These are phyloP conservation scores for Lizanozyma gosingica DNA, from an alignment of 1,139 yeast species.

Conservation along the genomic window DNA sequence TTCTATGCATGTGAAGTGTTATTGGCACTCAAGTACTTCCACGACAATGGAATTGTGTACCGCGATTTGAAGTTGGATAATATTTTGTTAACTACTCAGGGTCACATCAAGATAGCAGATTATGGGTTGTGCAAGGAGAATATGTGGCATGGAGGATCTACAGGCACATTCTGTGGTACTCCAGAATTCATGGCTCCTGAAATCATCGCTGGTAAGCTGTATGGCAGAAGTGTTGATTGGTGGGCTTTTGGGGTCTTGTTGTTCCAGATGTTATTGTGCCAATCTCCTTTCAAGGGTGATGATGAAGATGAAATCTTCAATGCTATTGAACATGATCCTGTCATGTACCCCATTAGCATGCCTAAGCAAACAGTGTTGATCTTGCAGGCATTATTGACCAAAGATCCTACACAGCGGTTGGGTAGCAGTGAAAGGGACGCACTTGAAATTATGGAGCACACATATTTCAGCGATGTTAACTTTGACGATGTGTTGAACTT, in stretches of 20 bases:
- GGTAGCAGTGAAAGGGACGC: constrained; percentile 90
- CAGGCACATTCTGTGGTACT: constrained; percentile 97
- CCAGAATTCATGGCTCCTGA: constrained; percentile 99
- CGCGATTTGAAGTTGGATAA: constrained; percentile 95
- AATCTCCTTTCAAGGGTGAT: constrained; percentile 96
- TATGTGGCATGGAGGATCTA: constrained; percentile 86
- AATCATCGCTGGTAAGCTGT: constrained; percentile 83
- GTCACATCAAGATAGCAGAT: constrained; percentile 96
- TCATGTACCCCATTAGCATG: constrained; percentile 96
- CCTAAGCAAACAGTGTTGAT: constrained; percentile 94
- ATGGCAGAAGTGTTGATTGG: constrained; percentile 96
- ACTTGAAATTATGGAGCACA: constrained; percentile 87
- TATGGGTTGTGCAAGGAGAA: constrained; percentile 95
- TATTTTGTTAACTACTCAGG: constrained; percentile 76
- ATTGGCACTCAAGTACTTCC: constrained; percentile 84
- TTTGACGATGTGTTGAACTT: constrained; percentile 77
- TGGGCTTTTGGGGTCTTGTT: constrained; percentile 98
- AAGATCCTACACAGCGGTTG: constrained; percentile 76
- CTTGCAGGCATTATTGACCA: constrained; percentile 79
- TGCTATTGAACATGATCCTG: constrained; percentile 96
- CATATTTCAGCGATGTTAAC: constrained; percentile 81
- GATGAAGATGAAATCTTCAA: constrained; percentile 98
- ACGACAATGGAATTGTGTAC: constrained; percentile 90
- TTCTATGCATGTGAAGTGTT: constrained; percentile 96
- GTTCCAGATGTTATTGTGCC: constrained; percentile 93